Evolutionary conservation across 306 rosid genomes (phyloP).

Genomic region (Ormosia emarginata): DNA sequence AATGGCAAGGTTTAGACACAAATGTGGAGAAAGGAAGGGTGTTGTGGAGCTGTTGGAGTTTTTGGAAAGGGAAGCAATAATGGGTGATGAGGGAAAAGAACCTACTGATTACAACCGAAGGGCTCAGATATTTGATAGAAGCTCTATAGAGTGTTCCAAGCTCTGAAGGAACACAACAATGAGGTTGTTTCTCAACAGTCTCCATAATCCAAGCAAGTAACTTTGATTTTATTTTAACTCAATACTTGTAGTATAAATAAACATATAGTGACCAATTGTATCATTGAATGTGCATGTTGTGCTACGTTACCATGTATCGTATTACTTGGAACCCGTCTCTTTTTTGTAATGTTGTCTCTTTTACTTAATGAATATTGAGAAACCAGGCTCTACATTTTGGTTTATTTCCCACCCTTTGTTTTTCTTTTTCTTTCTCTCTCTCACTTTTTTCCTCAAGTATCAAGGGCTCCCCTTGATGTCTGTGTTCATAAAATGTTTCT

Average conservation of each 20-base stretch:
- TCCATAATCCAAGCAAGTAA: not conserved
- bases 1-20: slow-evolving; percentile 35
- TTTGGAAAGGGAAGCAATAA: slow-evolving; percentile 76
- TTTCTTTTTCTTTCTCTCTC: too few species aligned
- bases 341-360: not conserved
- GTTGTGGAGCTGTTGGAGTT: slow-evolving; percentile 63
- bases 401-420: too few species aligned
- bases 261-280: not conserved
- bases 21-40: slow-evolving; percentile 49
- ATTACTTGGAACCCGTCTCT: too few species aligned
- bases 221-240: not conserved
- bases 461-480: too few species aligned
- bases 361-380: not conserved
- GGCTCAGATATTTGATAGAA: slow-evolving; percentile 65
- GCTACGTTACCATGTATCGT: not conserved
- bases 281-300: not conserved
- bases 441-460: too few species aligned
- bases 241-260: not conserved
- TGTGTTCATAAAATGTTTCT: too few species aligned
- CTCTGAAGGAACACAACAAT: slow-evolving; percentile 42
- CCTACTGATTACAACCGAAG: slow-evolving; percentile 68
- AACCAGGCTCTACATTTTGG: not conserved
- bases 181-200: not conserved
- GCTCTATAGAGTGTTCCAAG: slow-evolving; percentile 63
- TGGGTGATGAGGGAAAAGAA: slow-evolving; percentile 78